Evolutionary conservation across 1,139 yeast species (phyloP).

Genomic region (Dujonia santamariae): DNA sequence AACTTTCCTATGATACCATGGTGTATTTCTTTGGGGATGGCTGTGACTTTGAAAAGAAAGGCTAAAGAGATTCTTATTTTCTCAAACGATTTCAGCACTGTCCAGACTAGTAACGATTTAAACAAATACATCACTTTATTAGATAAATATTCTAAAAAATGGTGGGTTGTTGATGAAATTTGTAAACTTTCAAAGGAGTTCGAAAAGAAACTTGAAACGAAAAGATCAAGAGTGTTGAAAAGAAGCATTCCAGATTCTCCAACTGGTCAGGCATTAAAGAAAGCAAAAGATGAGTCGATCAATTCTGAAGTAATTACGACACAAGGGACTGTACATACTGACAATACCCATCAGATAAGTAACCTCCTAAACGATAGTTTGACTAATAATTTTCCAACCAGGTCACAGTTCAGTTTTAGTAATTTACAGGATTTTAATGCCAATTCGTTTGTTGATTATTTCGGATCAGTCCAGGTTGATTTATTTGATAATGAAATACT

Average conservation of each 20-base stretch:
- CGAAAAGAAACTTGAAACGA: conserved; percentile 14
- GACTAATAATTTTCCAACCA: no score
- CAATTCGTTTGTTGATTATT: conserved; percentile 20
- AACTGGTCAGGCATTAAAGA: no score
- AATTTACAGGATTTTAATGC: conserved; percentile 7
- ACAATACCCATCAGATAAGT: no score
- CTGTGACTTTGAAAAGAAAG: conserved; percentile 16
- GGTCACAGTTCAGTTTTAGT: no score
- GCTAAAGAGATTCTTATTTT: conserved; percentile 9
- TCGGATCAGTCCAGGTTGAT: conserved; percentile 29
- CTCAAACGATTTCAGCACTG: background rate
- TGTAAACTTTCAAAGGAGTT: conserved; percentile 23
- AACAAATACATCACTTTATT: conserved; percentile 20
- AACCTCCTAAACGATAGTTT: no score
- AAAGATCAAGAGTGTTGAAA: background rate
- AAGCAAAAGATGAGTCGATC: no score
- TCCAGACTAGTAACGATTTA: conserved; percentile 8
- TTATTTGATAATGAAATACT: conserved; percentile 30
- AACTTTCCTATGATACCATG: conserved; percentile 29
- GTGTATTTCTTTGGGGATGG: conserved; percentile 23
- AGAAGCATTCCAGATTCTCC: background rate
- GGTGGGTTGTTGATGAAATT: conserved; percentile 32
- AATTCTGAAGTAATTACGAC: no score
- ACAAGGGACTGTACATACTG: no score
- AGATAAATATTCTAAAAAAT: conserved; percentile 20